phyloP scores from a whole-genome alignment of 129 eudicot species.

The Smallanthus sonchifolius region DNA sequence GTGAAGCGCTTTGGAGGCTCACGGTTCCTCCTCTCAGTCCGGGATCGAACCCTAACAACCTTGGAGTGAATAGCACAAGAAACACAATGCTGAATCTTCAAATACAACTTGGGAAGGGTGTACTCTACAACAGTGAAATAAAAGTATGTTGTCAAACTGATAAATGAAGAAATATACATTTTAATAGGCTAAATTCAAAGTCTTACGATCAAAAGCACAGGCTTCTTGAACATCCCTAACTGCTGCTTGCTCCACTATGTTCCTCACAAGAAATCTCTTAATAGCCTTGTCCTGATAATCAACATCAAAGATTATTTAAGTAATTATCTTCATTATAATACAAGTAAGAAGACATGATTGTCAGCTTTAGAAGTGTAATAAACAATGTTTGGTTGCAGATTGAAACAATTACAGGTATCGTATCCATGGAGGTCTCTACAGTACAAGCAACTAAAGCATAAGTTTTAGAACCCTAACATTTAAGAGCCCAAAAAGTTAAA shows the following conservation, averaged over 20 bases:
- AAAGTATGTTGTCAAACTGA: not conserved
- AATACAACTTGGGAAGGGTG: conserved; percentile 72
- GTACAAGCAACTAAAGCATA: no score
- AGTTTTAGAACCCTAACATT: no score
- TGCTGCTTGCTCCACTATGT: conserved; percentile 84
- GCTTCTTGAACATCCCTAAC: conserved; percentile 89
- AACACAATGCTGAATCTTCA: conserved; percentile 73
- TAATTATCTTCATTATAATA: not conserved
- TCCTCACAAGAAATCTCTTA: conserved; percentile 87
- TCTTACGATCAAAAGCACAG: conserved; percentile 66
- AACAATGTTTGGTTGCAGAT: no score
- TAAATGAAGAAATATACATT: not conserved
- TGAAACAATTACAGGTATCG: no score
- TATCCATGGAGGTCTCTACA: no score
- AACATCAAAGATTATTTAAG: not conserved
- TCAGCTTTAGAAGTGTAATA: no score
- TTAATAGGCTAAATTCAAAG: not conserved
- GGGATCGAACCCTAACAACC: conserved; percentile 68
- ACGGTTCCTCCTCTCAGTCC: conserved; percentile 69
- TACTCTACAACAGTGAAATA: conserved; percentile 29
- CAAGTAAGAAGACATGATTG: no score
- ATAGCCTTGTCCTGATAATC: conserved; percentile 65
- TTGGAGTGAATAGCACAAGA: conserved; percentile 91
- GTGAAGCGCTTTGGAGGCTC: conserved; percentile 82
- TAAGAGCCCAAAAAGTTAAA: no score